phyloP scores from a whole-genome alignment of 2,329 filamentous ascomycete genomes.

The Sporothrix dimorphospora region DNA sequence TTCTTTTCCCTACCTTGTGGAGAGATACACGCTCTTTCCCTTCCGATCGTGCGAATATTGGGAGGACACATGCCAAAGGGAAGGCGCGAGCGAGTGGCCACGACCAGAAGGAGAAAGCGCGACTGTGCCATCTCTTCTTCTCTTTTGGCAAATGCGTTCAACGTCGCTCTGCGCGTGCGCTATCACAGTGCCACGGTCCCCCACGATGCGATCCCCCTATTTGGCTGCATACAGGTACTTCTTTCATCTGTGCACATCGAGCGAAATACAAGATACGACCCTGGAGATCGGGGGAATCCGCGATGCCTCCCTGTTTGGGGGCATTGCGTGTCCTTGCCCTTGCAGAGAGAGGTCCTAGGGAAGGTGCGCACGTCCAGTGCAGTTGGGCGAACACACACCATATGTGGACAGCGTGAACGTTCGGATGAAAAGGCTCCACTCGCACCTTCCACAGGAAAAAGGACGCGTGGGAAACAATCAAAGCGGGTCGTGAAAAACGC shows the following conservation, averaged over 20 bases:
- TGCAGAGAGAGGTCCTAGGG: background rate
- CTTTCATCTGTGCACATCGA: background rate
- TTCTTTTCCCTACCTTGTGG: background rate
- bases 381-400: background rate
- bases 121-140: background rate
- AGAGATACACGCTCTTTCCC: background rate
- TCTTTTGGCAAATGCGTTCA: background rate
- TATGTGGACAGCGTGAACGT: background rate
- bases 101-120: background rate
- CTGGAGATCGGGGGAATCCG: background rate
- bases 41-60: background rate
- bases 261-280: background rate
- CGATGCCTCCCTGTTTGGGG: background rate
- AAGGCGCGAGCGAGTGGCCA: background rate
- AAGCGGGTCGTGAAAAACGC: slow-evolving; percentile 3
- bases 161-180: background rate
- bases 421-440: slow-evolving; percentile 12
- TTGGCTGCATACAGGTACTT: background rate
- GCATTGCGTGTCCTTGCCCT: background rate
- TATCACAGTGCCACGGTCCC: background rate
- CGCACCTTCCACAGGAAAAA: slow-evolving; percentile 2
- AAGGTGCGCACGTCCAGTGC: background rate
- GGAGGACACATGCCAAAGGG: slow-evolving; percentile 1
- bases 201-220: background rate
- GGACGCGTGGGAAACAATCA: background rate